Evolutionary conservation across 192 early-diverging fungal genomes (phyloP).

Genomic region (Diversispora eburnea): DNA sequence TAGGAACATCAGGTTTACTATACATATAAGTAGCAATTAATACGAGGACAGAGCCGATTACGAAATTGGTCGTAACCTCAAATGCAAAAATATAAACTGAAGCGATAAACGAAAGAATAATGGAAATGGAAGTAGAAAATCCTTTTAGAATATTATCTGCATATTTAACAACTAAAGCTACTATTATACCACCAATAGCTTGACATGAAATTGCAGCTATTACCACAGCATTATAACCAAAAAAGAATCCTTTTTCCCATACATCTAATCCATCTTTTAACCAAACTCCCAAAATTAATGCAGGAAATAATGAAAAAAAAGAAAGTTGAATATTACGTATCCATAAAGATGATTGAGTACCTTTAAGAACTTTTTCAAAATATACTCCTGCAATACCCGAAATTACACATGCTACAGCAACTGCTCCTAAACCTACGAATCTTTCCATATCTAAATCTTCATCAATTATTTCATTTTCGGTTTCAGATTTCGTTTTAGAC

Average conservation of each 20-base stretch:
- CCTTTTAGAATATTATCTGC: constrained; percentile 99
- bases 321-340: constrained; percentile 91
- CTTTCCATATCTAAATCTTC: constrained; percentile 36
- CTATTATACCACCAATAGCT: constrained; percentile 90
- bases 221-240: constrained; percentile 82
- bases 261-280: constrained; percentile 72
- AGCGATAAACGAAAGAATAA: constrained; percentile 83
- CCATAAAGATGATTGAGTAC: constrained; percentile 74
- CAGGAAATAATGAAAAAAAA: constrained; percentile 76
- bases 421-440: constrained; percentile 74
- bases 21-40: constrained; percentile 78
- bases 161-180: constrained; percentile 95
- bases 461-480: constrained; percentile 9
- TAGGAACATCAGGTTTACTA: constrained; percentile 46
- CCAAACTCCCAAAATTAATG: constrained; percentile 73
- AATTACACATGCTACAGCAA: constrained; percentile 78
- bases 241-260: constrained; percentile 81
- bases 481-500: constrained; percentile 17
- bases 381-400: constrained; percentile 97
- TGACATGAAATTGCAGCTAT: constrained; percentile 80
- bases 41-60: constrained; percentile 67
- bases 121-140: constrained; percentile 96
- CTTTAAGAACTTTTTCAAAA: constrained; percentile 98
- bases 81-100: constrained; percentile 86
- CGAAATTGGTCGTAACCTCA: constrained; percentile 64